Base-by-base conservation (phyloP, 176 grass and related monocot species). In the Triticum urartu region DNA sequence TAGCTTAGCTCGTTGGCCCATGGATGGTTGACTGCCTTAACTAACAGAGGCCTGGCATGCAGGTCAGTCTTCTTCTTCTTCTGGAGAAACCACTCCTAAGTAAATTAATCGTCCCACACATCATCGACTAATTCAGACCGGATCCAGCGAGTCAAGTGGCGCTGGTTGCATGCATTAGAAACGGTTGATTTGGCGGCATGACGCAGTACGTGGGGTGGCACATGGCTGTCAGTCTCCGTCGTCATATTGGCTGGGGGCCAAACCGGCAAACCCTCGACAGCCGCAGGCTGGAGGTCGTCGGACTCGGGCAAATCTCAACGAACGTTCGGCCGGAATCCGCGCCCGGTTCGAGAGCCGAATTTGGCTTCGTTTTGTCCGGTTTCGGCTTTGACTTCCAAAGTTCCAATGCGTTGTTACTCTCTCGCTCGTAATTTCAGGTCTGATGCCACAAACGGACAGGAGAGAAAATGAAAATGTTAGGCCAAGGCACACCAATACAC, bases 261-360 rank as follows among this genome's bases (percentile, higher is more conserved):
- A 81, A 81, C 88, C 45, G 62, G 69, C 88, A 70, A 81, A 69
- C 88, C 60, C 20, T 39, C 17, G 61, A 42, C 77, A 70, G 67
- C 9, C 74, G 5, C 34, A 67, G 0, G 40, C 4, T 8, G 45
- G 68, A 45, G 12, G 32, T 68, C 58, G 54, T 59, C 54, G 54
- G 54, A 40, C 39, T 45, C 40, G 80, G 75, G 33, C 61, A 88
- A 42, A 69, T 64, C 76, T 48, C 25, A 66, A 47, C 48, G n/a
- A 70, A 75, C 86, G 14, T 88, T 63, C 34, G 86, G 85, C 89
- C 65, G 64, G 64, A 70, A 71, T 45, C 84, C 11, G 68, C 18
- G 54, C 12, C 39, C 30, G 73, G 64, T 78, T 20, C 42, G 18
- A 17, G 68, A 67, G 21, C 56, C 75, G 32, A 63, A 84, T 54